A percentile compares a stretch with the other conserved stretches of the same genome.
phyloP scores from a whole-genome alignment of 352 stramenopile species.

The Globisporangium sylvaticum region DNA sequence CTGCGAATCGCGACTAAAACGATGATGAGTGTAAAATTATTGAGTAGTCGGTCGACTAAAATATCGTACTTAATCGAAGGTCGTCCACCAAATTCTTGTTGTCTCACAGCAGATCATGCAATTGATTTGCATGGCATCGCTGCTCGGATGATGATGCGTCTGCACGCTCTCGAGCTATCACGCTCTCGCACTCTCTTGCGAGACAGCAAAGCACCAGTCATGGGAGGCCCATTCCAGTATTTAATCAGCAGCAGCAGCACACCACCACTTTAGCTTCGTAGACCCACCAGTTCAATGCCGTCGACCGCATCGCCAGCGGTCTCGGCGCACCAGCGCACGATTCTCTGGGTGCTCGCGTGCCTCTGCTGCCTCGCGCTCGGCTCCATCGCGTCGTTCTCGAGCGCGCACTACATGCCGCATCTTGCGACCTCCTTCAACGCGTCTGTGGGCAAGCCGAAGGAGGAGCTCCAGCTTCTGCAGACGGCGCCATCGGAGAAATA shows the following conservation, averaged over 20 bases:
- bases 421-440: neutral
- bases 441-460: neutral
- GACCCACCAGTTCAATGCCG: neutral
- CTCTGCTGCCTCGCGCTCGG: constrained; percentile 36
- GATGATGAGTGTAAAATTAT: neutral
- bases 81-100: neutral
- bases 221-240: neutral
- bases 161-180: neutral
- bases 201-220: neutral
- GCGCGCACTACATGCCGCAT: constrained; percentile 16
- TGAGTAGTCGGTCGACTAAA: neutral
- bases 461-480: constrained; percentile 6
- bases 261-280: neutral
- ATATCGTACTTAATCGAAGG: neutral
- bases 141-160: neutral
- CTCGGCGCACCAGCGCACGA: constrained; percentile 14
- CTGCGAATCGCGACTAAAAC: too few relatives aligned
- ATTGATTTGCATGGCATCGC: neutral
- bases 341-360: constrained; percentile 34
- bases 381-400: constrained; percentile 30
- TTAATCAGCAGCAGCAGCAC: neutral
- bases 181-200: neutral
- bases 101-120: neutral
- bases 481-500: neutral
- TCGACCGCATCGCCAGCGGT: neutral